Conservation (phyloP, 257 asterid species). For the Dorcoceras hygrometricum region DNA sequence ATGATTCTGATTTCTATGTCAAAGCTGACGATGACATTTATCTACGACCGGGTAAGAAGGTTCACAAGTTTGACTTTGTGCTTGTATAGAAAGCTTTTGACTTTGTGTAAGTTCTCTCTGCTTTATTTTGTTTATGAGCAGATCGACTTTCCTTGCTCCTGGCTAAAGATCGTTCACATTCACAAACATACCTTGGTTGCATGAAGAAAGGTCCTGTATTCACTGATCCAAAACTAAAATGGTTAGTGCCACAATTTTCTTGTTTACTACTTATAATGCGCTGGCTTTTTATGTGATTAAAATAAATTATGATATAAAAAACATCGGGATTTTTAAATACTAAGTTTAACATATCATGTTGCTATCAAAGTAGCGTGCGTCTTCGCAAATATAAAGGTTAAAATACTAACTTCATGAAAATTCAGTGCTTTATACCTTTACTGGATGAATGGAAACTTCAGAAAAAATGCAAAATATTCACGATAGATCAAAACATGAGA, state of each 20-base stretch:
- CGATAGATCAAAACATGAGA: too few species aligned
- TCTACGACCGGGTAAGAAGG: slow-evolving; percentile 75
- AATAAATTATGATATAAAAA: too few species aligned
- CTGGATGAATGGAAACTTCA: too few species aligned
- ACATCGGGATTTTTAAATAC: background rate
- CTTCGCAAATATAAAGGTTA: background rate
- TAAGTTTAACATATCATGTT: too few species aligned
- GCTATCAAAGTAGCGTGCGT: background rate
- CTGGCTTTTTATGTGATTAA: background rate
- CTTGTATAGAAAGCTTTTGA: slow-evolving; percentile 10
- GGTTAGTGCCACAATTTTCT: slow-evolving; percentile 51
- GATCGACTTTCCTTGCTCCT: slow-evolving; percentile 93
- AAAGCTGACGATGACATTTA: slow-evolving; percentile 99
- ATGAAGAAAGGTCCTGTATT: slow-evolving; percentile 97
- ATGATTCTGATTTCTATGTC: slow-evolving; percentile 88
- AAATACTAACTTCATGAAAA: background rate
- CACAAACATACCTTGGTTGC: slow-evolving; percentile 97
- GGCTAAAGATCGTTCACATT: slow-evolving; percentile 90
- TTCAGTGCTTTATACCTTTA: too few species aligned
- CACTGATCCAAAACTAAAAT: slow-evolving; percentile 90
- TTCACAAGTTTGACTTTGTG: slow-evolving; percentile 18
- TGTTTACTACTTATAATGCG: slow-evolving; percentile 10
- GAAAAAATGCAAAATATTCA: too few species aligned
- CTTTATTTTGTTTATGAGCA: slow-evolving; percentile 33
- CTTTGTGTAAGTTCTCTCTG: slow-evolving; percentile 25